These are phyloP conservation scores for Neocatenulostroma microsporum DNA, from an alignment of 2,329 filamentous ascomycete genomes.

Conservation along the genomic window DNA sequence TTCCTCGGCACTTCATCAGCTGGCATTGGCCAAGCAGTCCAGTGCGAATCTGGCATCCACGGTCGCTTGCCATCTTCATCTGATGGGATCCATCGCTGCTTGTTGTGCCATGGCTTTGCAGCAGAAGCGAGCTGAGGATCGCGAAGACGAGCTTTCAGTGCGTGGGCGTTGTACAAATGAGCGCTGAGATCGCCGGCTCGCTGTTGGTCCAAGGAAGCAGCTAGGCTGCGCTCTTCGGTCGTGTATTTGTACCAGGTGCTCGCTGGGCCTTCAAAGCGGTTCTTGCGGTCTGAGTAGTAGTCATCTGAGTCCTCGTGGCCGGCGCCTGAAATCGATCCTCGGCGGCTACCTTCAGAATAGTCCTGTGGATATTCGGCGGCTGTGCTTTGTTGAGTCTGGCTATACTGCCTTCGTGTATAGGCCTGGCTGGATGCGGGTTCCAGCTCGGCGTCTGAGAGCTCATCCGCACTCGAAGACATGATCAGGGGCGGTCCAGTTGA, in stretches of 20 bases:
- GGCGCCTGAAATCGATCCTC: not conserved
- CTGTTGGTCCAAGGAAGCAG: conserved; percentile 55
- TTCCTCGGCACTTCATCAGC: conserved; percentile 53
- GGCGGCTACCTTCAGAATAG: conserved; percentile 28
- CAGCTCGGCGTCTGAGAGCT: conserved; percentile 2
- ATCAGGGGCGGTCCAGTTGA: not conserved
- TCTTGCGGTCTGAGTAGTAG: conserved; percentile 33
- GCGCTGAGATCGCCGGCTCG: conserved; percentile 60
- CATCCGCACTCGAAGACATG: conserved; percentile 16
- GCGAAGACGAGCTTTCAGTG: conserved; percentile 50
- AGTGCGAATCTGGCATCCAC: conserved; percentile 48
- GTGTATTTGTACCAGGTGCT: conserved; percentile 61
- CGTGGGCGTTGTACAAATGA: conserved; percentile 73
- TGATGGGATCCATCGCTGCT: conserved; percentile 32
- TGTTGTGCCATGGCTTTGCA: conserved; percentile 32
- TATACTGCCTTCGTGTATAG: too few species aligned
- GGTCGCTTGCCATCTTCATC: conserved; percentile 26
- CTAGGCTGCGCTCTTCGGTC: conserved; percentile 54
- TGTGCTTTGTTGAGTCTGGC: too few species aligned
- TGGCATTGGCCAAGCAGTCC: conserved; percentile 81
- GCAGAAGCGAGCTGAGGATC: conserved; percentile 6
- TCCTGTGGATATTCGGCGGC: too few species aligned
- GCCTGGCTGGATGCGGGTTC: too few species aligned
- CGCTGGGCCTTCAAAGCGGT: conserved; percentile 61
- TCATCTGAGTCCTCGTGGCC: conserved; percentile 3